phyloP scores from a whole-genome alignment of 2,329 filamentous ascomycete genomes.

The Cryphonectria carpinicola region DNA sequence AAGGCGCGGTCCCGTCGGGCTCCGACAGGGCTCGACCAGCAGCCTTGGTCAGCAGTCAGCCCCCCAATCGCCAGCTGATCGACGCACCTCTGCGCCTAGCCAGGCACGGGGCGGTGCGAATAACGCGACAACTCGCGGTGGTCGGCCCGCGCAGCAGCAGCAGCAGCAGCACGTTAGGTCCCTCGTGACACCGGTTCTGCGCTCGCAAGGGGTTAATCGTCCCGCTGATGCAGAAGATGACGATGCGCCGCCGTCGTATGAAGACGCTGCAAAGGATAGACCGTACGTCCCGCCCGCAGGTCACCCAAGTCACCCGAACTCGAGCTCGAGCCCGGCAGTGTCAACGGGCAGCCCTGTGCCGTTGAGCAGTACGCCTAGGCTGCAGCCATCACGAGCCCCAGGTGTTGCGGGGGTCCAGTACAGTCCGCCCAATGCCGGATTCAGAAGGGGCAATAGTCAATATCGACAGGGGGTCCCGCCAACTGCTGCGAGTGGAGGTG shows the following conservation, averaged over 20 bases:
- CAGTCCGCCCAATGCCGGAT: neutral
- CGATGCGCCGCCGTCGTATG: conserved; percentile 61
- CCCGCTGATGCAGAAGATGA: conserved; percentile 46
- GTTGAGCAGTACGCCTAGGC: conserved; percentile 28
- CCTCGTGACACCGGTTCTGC: conserved; percentile 48
- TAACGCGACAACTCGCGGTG: conserved; percentile 20
- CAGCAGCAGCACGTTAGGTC: conserved; percentile 44
- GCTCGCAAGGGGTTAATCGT: conserved; percentile 39
- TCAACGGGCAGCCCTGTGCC: conserved; percentile 29
- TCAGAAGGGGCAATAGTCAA: conserved; percentile 7
- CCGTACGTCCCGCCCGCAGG: conserved; percentile 57
- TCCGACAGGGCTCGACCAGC: conserved; percentile 19
- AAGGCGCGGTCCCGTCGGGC: conserved; percentile 18
- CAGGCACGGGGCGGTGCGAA: conserved; percentile 3
- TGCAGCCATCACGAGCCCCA: conserved; percentile 31
- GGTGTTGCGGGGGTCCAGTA: conserved; percentile 27
- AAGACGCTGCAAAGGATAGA: conserved; percentile 56
- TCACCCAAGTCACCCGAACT: conserved; percentile 53
- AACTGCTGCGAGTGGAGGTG: conserved; percentile 31
- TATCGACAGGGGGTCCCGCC: conserved; percentile 36
- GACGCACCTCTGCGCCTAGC: conserved; percentile 29
- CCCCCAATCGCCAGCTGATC: conserved; percentile 28
- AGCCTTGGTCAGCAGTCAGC: conserved; percentile 13
- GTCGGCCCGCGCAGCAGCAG: conserved; percentile 25
- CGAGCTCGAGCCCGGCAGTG: conserved; percentile 37